phyloP scores from a whole-genome alignment of 345 rosid species.

The Anacardium occidentale region DNA sequence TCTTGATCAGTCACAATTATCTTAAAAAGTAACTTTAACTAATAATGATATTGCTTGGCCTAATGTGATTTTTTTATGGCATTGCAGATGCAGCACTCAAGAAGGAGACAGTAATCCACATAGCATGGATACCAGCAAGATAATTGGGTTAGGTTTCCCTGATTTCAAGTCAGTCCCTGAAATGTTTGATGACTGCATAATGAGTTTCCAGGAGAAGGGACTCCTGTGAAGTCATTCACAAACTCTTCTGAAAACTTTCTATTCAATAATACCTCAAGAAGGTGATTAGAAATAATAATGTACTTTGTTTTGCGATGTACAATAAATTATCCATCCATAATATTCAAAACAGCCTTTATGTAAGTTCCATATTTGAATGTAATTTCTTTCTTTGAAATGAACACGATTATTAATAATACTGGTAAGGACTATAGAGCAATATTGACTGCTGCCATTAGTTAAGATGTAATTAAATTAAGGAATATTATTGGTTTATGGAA shows the following conservation, averaged over 20 bases:
- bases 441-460: no score
- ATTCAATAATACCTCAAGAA: not conserved
- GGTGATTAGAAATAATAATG: no score
- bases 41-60: not conserved
- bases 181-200: conserved; percentile 86
- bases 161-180: conserved; percentile 55
- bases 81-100: conserved; percentile 54
- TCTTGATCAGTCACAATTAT: not conserved
- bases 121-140: conserved; percentile 72
- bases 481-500: no score
- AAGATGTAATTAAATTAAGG: no score
- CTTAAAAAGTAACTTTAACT: not conserved
- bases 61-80: not conserved
- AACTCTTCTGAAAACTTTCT: conserved; percentile 5
- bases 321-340: no score
- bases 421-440: no score
- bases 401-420: no score
- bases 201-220: conserved; percentile 69
- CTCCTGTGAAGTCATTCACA: conserved; percentile 43
- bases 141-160: conserved; percentile 53
- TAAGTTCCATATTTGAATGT: no score
- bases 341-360: no score
- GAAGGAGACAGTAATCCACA: conserved; percentile 69
- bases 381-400: no score
- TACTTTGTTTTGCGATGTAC: no score